A percentile compares a stretch with the other conserved stretches of the same genome.
These are phyloP conservation scores for Tetradesmus lagerheimii DNA, from an alignment of 139 green algal genomes.

Conservation along the genomic window DNA sequence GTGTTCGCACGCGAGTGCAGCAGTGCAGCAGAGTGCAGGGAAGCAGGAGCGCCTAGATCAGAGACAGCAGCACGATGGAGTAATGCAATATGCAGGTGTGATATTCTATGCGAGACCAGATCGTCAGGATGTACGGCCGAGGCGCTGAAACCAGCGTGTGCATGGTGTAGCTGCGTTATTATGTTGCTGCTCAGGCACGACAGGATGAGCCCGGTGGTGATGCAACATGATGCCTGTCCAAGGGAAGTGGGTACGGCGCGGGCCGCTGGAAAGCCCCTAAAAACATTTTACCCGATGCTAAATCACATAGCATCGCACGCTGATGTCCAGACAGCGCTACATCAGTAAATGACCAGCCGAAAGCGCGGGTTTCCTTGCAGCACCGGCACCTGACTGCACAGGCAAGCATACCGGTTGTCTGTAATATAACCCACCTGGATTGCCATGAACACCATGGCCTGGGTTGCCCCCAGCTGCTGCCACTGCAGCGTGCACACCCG, in stretches of 20 bases:
- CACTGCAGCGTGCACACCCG: neutral
- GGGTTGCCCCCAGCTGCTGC: constrained; percentile 4
- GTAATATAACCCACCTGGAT: neutral
- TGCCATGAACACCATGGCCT: constrained; percentile 30
- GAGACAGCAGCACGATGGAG: too few relatives aligned
- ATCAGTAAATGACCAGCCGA: neutral
- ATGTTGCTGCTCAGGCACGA: neutral
- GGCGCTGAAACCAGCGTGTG: neutral
- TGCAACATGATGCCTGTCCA: constrained; percentile 15
- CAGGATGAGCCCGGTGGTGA: neutral
- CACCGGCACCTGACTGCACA: neutral
- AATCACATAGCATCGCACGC: neutral
- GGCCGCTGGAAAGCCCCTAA: neutral
- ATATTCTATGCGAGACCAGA: neutral
- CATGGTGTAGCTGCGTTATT: neutral
- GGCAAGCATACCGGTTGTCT: neutral
- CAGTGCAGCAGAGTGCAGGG: neutral
- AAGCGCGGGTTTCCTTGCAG: neutral
- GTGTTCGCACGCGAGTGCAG: neutral
- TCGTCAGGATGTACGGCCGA: neutral
- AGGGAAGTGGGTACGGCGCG: neutral
- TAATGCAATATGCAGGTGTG: neutral
- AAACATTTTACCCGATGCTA: neutral
- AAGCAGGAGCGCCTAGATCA: too few relatives aligned
- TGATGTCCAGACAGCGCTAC: neutral